Percentiles rank a stretch among this genome's conserved stretches.
These are phyloP conservation scores for Fusarium humuli DNA, from an alignment of 2,329 filamentous ascomycete genomes.

Conservation along the genomic window DNA sequence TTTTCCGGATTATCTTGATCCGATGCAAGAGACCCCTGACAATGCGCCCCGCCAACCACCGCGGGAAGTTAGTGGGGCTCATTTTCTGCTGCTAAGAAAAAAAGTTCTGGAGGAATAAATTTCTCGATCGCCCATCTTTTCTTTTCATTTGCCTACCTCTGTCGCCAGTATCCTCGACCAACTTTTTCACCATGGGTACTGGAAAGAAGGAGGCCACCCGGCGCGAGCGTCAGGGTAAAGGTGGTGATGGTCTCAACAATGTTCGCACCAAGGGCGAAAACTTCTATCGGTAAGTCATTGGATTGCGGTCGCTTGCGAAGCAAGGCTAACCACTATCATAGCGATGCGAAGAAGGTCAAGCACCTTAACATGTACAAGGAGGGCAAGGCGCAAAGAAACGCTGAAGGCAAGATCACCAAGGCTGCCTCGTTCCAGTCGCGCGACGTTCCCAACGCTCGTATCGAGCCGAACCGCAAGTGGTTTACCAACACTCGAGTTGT, in stretches of 20 bases:
- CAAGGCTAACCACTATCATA: slow-evolving; percentile 40
- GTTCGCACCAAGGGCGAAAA: slow-evolving; percentile 97
- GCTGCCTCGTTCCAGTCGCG: slow-evolving; percentile 85
- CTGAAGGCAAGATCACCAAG: slow-evolving; percentile 84
- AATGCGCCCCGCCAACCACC: slow-evolving; percentile 43
- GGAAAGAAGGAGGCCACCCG: slow-evolving; percentile 91
- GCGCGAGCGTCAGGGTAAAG: slow-evolving; percentile 86
- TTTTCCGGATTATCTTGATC: slow-evolving; percentile 44
- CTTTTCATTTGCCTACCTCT: slow-evolving; percentile 26
- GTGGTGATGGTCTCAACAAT: slow-evolving; percentile 87
- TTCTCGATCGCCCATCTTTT: slow-evolving; percentile 38
- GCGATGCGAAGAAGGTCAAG: slow-evolving; percentile 86
- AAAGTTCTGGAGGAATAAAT: slow-evolving; percentile 46
- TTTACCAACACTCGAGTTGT: slow-evolving; percentile 94
- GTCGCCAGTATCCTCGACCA: slow-evolving; percentile 39
- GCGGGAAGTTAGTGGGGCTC: slow-evolving; percentile 41
- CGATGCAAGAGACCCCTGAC: slow-evolving; percentile 19
- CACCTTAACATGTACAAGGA: slow-evolving; percentile 91
- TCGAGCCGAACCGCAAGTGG: slow-evolving; percentile 98
- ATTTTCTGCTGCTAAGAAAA: slow-evolving; percentile 38
- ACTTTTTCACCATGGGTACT: slow-evolving; percentile 74
- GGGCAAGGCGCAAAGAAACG: slow-evolving; percentile 84
- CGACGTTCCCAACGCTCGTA: slow-evolving; percentile 83
- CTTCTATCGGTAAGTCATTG: slow-evolving; percentile 80
- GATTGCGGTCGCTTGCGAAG: neutral